Percentiles rank a stretch among this genome's conserved stretches.
Conservation (phyloP, 192 early-diverging fungal genomes). For the Podila clonocystis region DNA sequence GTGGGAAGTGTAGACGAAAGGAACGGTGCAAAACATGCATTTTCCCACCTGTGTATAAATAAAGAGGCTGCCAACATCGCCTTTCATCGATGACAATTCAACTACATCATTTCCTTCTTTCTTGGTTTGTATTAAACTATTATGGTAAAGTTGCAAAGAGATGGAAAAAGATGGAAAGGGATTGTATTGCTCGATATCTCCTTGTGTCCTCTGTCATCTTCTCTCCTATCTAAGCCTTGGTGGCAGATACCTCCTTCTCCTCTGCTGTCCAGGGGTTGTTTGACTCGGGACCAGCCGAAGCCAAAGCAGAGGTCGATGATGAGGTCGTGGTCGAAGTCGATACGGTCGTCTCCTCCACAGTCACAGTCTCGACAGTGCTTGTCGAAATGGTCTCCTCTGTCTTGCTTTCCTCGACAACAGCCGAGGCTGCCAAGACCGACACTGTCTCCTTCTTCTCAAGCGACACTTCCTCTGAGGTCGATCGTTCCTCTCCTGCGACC, state of each 20-base stretch:
- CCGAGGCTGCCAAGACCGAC: background rate
- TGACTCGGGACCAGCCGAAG: conserved; percentile 3
- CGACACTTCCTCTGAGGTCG: background rate
- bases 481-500: background rate
- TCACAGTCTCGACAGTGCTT: background rate
- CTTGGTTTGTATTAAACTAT: too few relatives aligned
- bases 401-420: background rate
- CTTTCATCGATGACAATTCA: too few relatives aligned
- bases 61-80: too few relatives aligned
- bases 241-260: background rate
- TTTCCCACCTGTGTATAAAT: too few relatives aligned
- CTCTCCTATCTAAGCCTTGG: too few relatives aligned
- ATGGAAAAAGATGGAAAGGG: too few relatives aligned
- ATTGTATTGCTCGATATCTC: too few relatives aligned
- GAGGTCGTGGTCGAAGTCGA: background rate
- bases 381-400: background rate
- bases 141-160: too few relatives aligned
- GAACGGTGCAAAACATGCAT: too few relatives aligned
- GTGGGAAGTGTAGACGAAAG: too few relatives aligned
- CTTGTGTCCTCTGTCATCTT: too few relatives aligned
- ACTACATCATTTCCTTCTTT: too few relatives aligned
- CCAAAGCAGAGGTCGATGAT: background rate
- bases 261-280: background rate
- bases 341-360: background rate
- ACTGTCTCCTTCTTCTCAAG: background rate